phyloP scores from a whole-genome alignment of 345 rosid genomes.

The Moringa oleifera region DNA sequence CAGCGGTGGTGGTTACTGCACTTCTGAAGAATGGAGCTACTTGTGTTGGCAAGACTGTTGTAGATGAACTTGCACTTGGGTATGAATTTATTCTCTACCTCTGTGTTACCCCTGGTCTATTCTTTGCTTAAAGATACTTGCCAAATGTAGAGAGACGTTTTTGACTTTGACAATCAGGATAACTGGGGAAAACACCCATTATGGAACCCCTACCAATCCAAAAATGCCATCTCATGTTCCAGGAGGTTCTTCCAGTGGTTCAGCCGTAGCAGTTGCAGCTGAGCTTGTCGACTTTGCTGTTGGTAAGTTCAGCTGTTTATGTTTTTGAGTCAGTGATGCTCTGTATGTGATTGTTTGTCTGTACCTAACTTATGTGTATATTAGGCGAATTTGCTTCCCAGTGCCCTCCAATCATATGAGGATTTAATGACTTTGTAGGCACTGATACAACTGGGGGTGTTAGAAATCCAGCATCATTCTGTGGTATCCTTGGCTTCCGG shows the following conservation, averaged over 20 bases:
- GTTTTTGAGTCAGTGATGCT: neutral
- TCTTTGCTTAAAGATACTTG: neutral
- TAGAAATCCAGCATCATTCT: slow-evolving; percentile 83
- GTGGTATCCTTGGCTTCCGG: slow-evolving; percentile 84
- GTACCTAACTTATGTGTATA: neutral
- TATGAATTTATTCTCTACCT: slow-evolving; percentile 12
- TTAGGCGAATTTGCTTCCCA: neutral
- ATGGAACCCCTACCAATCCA: slow-evolving; percentile 83
- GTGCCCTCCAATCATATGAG: slow-evolving; percentile 6
- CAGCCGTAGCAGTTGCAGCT: slow-evolving; percentile 93
- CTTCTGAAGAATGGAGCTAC: slow-evolving; percentile 82
- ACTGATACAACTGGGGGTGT: slow-evolving; percentile 73
- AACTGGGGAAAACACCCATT: slow-evolving; percentile 73
- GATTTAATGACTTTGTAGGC: slow-evolving; percentile 38
- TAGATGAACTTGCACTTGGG: slow-evolving; percentile 86
- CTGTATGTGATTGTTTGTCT: too few species aligned
- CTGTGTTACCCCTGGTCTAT: too few species aligned
- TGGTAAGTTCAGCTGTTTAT: slow-evolving; percentile 33
- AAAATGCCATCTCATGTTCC: slow-evolving; percentile 57
- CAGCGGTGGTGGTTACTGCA: slow-evolving; percentile 60
- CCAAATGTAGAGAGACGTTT: neutral
- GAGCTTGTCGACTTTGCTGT: slow-evolving; percentile 82
- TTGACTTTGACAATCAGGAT: slow-evolving; percentile 38
- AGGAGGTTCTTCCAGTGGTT: slow-evolving; percentile 94
- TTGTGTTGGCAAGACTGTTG: slow-evolving; percentile 83